Percentiles rank a stretch among this genome's conserved stretches.
Conservation (phyloP, 345 rosid genomes). For the Citrus trifoliata region DNA sequence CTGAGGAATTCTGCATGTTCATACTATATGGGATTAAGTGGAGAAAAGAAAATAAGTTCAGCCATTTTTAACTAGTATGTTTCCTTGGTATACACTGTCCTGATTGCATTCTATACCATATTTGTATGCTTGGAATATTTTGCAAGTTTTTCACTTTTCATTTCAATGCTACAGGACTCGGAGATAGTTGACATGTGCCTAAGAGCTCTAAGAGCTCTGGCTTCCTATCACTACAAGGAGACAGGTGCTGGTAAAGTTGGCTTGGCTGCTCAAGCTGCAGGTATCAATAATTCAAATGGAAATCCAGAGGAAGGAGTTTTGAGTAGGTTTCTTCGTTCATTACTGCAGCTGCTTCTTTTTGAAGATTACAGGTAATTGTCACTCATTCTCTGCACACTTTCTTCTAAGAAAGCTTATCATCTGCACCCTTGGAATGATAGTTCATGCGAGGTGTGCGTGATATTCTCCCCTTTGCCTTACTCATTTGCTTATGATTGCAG, state of each 20-base stretch:
- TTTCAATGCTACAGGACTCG: conserved; percentile 48
- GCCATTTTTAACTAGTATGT: not conserved
- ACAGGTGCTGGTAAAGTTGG: conserved; percentile 58
- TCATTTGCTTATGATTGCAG: conserved; percentile 38
- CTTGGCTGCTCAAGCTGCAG: conserved; percentile 62
- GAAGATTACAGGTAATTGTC: conserved; percentile 80
- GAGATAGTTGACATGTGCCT: conserved; percentile 90
- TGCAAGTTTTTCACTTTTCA: not conserved
- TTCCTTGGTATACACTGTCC: not conserved
- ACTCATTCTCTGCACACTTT: not conserved
- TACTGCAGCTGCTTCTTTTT: conserved; percentile 83
- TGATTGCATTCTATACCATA: not conserved
- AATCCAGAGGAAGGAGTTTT: conserved; percentile 61
- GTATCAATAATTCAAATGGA: conserved; percentile 54
- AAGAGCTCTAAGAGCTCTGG: conserved; percentile 83
- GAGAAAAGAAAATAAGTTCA: not conserved
- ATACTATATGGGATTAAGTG: not conserved
- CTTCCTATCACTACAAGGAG: conserved; percentile 88
- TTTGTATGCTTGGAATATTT: not conserved
- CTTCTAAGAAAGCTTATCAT: not conserved
- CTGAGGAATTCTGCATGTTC: not conserved
- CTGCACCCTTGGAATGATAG: not conserved
- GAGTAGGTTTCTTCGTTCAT: conserved; percentile 63
- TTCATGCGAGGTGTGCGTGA: not conserved
- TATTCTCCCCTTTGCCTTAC: not conserved